Evolutionary conservation across 164 flowering plant genomes (phyloP), one percentile per base, ranked within the genome.

Genomic region (Umbellularia californica): DNA sequence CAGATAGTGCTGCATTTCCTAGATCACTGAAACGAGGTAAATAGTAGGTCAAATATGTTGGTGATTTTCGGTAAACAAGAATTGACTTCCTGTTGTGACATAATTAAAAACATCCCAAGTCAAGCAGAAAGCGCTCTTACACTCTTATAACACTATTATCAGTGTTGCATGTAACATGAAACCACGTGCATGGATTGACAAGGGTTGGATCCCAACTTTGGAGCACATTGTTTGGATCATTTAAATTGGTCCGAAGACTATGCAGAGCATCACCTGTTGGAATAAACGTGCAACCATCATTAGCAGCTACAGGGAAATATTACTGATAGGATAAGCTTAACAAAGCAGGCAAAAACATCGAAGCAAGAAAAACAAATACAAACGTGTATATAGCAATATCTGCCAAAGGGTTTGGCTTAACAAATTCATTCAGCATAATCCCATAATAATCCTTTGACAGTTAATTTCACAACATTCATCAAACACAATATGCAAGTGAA

Each of bases 181-280:
- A 89, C 98, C 98, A 92, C 33, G 96, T 92, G 81, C 98, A 94
- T 3, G 98, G 98, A 70, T 91, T 94, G 63, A 91, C 96, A 68
- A 92, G 90, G 12, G 93, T 92, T 41, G 97, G 94, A 82, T 92
- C 97, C 98, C 98, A 94, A 81, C 96, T 92, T 79, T 94, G 96
- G 30, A 94, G 81, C 58, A 91, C 95, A 86, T 89, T 90, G 77
- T 86, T 90, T 20, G 98, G 98, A 84, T 94, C 97, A 30, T 70
- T 25, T 67, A 94, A 83, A 81, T 84, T 94, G 71, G 81, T 71
- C 70, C 92, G 80, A 20, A 94, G 85, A 65, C 77, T 88, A 73
- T 92, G 94, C 79, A 94, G 82, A 58, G 96, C 97, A 85, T 92
- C 97, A 84, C 98, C 98, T 94, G 86, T 72, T 79, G 65, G 76